Conservation (phyloP, 192 early-diverging fungal genomes). For the Coemansia sp. region DNA sequence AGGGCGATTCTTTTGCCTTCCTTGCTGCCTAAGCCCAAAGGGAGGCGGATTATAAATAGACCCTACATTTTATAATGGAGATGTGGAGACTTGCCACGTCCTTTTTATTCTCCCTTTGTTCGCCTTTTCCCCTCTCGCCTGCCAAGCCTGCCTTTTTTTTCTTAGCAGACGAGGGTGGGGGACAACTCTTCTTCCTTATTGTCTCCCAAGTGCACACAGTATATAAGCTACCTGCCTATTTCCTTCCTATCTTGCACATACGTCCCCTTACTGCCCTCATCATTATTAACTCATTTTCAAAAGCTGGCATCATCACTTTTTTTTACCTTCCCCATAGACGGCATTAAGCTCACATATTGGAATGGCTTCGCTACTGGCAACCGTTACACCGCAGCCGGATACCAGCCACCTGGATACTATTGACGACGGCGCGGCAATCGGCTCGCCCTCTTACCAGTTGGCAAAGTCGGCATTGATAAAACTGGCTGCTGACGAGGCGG, state of each 20-base stretch:
- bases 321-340: neutral
- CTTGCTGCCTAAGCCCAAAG: neutral
- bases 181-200: neutral
- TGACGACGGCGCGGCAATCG: neutral
- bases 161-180: neutral
- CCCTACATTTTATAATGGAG: conserved; percentile 7
- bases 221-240: neutral
- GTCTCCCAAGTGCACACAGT: neutral
- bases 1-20: neutral
- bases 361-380: neutral
- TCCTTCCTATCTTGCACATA: neutral
- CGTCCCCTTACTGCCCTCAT: neutral
- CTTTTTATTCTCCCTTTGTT: neutral
- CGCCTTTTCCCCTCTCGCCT: neutral
- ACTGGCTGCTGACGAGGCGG: conserved; percentile 23
- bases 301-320: neutral
- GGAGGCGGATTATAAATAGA: neutral
- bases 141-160: neutral
- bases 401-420: neutral
- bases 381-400: neutral
- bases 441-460: neutral
- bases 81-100: neutral
- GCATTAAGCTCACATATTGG: neutral
- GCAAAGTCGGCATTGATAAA: conserved; percentile 7
- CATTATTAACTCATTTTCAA: conserved; percentile 4